Base-by-base conservation (phyloP, 441 rosid species). In the Metrosideros polymorpha region DNA sequence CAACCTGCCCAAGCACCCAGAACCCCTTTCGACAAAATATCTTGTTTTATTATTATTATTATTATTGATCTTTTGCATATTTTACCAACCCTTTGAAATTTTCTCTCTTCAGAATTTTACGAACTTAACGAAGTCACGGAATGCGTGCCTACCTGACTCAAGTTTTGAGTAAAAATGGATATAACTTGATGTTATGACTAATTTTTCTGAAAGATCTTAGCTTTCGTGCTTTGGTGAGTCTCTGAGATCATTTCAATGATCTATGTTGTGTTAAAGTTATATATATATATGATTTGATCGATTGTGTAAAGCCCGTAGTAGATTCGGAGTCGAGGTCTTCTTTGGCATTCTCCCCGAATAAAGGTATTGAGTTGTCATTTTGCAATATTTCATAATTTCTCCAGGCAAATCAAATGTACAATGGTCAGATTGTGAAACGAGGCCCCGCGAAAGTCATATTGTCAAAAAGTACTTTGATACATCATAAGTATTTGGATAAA, bases 261-360 rank as follows among this genome's bases (percentile, higher is more conserved):
- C n/a, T n/a, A n/a, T n/a, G n/a, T n/a, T n/a, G n/a, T n/a, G n/a
- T n/a, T n/a, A n/a, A n/a, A n/a, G n/a, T n/a, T n/a, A n/a, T n/a
- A n/a, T n/a, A n/a, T n/a, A n/a, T n/a, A n/a, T n/a, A n/a, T n/a
- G n/a, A n/a, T n/a, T n/a, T n/a, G n/a, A n/a, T n/a, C n/a, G n/a
- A n/a, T n/a, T n/a, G n/a, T n/a, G n/a, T n/a, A n/a, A n/a, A n/a
- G n/a, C n/a, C n/a, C n/a, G n/a, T n/a, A n/a, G n/a, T n/a, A n/a
- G n/a, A n/a, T n/a, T 71, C 0, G n/a, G 0, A 39, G 9, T 39
- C 12, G 0, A 32, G 0, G 25, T 39, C 8, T 12, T 22, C 12
- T 6, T 0, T 5, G n/a, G 9, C 5, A 1, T 19, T 39, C 12
- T 63, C 30, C 32, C 3, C 13, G 6, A 19, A 3, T 7, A 10